Percentiles rank a stretch among this genome's conserved stretches.
These are phyloP conservation scores for Clonostachys chloroleuca DNA, from an alignment of 2,329 filamentous ascomycete genomes.

Conservation along the genomic window DNA sequence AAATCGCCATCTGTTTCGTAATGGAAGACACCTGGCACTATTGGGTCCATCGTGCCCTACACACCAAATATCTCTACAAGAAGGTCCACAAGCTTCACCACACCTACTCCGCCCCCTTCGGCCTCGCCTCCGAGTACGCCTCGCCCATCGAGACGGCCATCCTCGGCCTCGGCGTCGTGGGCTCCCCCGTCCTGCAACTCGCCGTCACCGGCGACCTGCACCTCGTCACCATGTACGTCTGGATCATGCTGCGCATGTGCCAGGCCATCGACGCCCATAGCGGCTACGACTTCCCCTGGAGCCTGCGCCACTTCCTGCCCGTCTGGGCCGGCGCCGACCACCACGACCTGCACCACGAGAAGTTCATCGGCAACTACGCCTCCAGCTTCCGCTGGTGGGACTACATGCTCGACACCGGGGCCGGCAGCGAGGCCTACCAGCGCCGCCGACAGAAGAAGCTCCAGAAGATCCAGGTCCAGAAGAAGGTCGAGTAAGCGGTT, in stretches of 20 bases:
- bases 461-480: slow-evolving; percentile 59
- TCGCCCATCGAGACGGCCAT: slow-evolving; percentile 97
- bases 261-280: slow-evolving; percentile 98
- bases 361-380: slow-evolving; percentile 96
- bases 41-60: slow-evolving; percentile 88
- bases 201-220: slow-evolving; percentile 82
- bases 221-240: slow-evolving; percentile 95
- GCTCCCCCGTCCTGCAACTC: slow-evolving; percentile 79
- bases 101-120: slow-evolving; percentile 96
- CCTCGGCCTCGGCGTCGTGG: slow-evolving; percentile 82
- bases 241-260: slow-evolving; percentile 90
- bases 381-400: slow-evolving; percentile 99
- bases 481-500: slow-evolving; percentile 56
- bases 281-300: slow-evolving; percentile 98
- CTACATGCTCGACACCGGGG: slow-evolving; percentile 88
- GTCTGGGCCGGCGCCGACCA: slow-evolving; percentile 98
- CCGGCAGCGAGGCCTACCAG: slow-evolving; percentile 81
- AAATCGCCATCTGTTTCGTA: slow-evolving; percentile 92
- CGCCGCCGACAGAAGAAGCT: slow-evolving; percentile 75
- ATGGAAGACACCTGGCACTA: slow-evolving; percentile 98
- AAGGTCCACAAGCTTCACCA: slow-evolving; percentile 98
- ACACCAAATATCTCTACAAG: slow-evolving; percentile 95
- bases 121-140: slow-evolving; percentile 93
- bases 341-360: slow-evolving; percentile 96
- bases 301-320: slow-evolving; percentile 87